These are phyloP conservation scores for Globisporangium cystogenes DNA, from an alignment of 352 stramenopile species.

Conservation along the genomic window DNA sequence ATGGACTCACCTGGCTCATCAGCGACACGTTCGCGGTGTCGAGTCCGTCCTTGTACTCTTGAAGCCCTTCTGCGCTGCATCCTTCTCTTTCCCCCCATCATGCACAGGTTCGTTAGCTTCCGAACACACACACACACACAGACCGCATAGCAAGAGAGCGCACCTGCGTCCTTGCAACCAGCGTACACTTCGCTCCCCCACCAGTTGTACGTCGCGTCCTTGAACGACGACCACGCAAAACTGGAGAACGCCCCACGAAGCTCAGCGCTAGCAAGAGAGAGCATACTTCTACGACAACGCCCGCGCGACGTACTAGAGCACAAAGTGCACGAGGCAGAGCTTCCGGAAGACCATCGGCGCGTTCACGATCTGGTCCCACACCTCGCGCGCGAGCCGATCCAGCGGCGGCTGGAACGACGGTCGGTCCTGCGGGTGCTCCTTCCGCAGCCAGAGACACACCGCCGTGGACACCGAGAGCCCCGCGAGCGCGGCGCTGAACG, in stretches of 20 bases:
- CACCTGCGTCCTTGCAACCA: conserved; percentile 52
- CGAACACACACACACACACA: neutral
- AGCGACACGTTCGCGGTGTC: conserved; percentile 53
- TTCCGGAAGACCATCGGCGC: conserved; percentile 60
- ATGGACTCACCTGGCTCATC: conserved; percentile 31
- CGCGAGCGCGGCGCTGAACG: conserved; percentile 45
- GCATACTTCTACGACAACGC: no score
- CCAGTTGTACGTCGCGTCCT: conserved; percentile 69
- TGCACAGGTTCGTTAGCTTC: neutral
- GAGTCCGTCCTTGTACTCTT: conserved; percentile 46
- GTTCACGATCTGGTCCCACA: conserved; percentile 55
- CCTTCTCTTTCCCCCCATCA: conserved; percentile 12
- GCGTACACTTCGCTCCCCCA: conserved; percentile 65
- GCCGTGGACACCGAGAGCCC: conserved; percentile 45
- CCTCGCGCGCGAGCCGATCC: conserved; percentile 43
- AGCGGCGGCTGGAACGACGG: conserved; percentile 50
- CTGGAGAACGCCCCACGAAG: conserved; percentile 14
- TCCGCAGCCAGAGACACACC: conserved; percentile 46
- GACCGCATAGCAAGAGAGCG: neutral
- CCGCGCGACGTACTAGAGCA: conserved; percentile 38
- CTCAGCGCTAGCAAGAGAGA: neutral
- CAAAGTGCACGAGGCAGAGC: conserved; percentile 63
- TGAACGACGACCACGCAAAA: conserved; percentile 72
- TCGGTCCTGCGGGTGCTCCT: conserved; percentile 56
- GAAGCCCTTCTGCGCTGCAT: conserved; percentile 26